These are phyloP conservation scores for Plasmodium malariae DNA, from an alignment of 169 alveolate species.

Conservation along the genomic window DNA sequence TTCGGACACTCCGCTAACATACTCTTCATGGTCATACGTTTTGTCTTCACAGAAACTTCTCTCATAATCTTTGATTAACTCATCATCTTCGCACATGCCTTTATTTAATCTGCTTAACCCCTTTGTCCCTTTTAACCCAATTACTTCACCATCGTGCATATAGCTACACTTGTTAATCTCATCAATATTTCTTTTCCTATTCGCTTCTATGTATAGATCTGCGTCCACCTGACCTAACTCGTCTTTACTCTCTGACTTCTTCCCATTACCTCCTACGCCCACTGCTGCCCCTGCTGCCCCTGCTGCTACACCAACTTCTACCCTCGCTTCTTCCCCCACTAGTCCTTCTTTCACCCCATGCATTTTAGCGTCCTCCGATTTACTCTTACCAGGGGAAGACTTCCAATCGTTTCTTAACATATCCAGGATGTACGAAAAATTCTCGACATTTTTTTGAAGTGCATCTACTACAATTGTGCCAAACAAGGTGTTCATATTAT, in stretches of 20 bases:
- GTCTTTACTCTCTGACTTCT: too few relatives aligned
- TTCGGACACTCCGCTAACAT: constrained; percentile 46
- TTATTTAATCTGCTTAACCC: too few relatives aligned
- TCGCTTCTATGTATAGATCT: too few relatives aligned
- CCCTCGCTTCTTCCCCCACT: not conserved
- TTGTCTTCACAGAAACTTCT: not conserved
- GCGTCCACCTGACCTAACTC: too few relatives aligned
- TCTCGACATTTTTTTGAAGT: not conserved
- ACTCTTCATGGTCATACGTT: constrained; percentile 16
- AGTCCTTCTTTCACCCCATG: not conserved
- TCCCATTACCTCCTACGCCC: too few relatives aligned
- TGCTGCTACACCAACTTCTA: not conserved
- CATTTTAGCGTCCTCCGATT: too few relatives aligned
- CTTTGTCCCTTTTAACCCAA: too few relatives aligned
- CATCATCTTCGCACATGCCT: too few relatives aligned
- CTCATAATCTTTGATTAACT: not conserved
- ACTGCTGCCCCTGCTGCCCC: too few relatives aligned
- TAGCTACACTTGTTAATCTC: too few relatives aligned
- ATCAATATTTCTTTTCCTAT: too few relatives aligned
- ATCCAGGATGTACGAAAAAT: constrained; percentile 8
- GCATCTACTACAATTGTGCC: constrained; percentile 30
- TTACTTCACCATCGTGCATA: too few relatives aligned
- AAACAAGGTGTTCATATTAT: constrained; percentile 66
- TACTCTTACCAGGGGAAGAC: not conserved
- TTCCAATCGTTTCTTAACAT: not conserved